Conservation (phyloP, 1,139 yeast genomes). For the Casaregolazyma lundiana region DNA sequence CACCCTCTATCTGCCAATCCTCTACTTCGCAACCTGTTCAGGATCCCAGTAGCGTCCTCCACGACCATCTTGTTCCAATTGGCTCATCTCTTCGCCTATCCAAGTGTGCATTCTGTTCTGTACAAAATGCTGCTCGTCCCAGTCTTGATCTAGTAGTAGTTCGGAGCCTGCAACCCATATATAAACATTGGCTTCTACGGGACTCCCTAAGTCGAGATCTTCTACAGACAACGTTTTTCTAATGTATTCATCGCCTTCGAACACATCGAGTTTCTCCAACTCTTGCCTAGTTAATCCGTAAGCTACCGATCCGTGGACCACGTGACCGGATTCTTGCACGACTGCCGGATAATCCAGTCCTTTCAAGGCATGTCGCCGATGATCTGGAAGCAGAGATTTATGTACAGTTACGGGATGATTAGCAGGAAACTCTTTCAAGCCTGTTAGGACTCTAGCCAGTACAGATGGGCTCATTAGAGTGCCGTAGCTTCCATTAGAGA, state of each 20-base stretch:
- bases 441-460: constrained; percentile 30
- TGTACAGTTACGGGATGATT: constrained; percentile 18
- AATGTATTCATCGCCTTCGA: constrained; percentile 33
- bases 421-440: constrained; percentile 17
- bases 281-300: constrained; percentile 24
- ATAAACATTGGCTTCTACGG: constrained; percentile 23
- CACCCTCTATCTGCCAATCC: not conserved
- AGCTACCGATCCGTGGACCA: constrained; percentile 30
- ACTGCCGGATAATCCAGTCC: constrained; percentile 33
- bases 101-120: constrained; percentile 21
- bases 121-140: constrained; percentile 24
- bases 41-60: constrained; percentile 23
- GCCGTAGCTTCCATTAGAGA: constrained; percentile 27
- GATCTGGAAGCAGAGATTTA: constrained; percentile 24
- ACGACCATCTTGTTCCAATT: constrained; percentile 13
- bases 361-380: constrained; percentile 24
- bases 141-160: constrained; percentile 17
- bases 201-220: constrained; percentile 18
- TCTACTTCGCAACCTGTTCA: constrained; percentile 7
- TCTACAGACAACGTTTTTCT: constrained; percentile 23
- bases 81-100: constrained; percentile 24
- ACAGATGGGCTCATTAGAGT: constrained; percentile 33
- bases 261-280: constrained; percentile 26
- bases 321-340: constrained; percentile 12
- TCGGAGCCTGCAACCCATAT: constrained; percentile 25